A percentile compares a stretch with the other conserved stretches of the same genome.
Conservation (phyloP, 2,329 filamentous ascomycete genomes). For the Rhynchosporium secalis region DNA sequence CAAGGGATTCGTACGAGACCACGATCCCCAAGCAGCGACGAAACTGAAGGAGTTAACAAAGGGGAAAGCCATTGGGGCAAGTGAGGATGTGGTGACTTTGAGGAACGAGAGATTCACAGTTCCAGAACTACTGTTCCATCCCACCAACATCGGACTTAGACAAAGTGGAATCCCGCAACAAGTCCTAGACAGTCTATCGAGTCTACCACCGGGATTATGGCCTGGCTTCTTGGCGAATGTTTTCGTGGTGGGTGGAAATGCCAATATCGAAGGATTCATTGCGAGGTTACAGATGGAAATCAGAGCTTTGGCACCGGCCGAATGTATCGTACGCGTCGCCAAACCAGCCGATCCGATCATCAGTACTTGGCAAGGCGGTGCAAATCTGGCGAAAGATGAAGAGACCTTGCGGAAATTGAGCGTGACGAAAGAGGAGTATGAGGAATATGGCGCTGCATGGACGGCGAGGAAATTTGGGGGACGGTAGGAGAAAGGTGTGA, state of each 20-base stretch:
- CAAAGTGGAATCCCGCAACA: slow-evolving; percentile 81
- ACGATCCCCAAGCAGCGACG: slow-evolving; percentile 66
- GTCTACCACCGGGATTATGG: slow-evolving; percentile 79
- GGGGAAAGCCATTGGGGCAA: slow-evolving; percentile 46
- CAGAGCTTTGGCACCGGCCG: slow-evolving; percentile 68
- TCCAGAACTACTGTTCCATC: slow-evolving; percentile 86
- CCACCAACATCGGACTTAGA: slow-evolving; percentile 79
- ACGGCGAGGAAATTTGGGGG: slow-evolving; percentile 61
- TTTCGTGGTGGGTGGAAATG: slow-evolving; percentile 84
- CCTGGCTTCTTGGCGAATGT: slow-evolving; percentile 84
- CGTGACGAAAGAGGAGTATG: slow-evolving; percentile 66
- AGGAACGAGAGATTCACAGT: slow-evolving; percentile 90
- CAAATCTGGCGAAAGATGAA: slow-evolving; percentile 68
- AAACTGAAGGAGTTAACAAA: slow-evolving; percentile 47
- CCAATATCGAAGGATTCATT: slow-evolving; percentile 77
- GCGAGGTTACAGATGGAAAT: slow-evolving; percentile 76
- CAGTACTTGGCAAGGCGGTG: slow-evolving; percentile 84
- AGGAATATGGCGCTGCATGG: background rate
- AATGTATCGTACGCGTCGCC: slow-evolving; percentile 75
- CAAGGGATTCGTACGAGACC: slow-evolving; percentile 72
- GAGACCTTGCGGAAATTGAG: slow-evolving; percentile 63
- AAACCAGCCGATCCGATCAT: slow-evolving; percentile 71
- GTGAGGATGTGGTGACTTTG: slow-evolving; percentile 81
- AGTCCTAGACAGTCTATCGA: slow-evolving; percentile 75
- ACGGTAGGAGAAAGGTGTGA: background rate